These are phyloP conservation scores for Lactarius deliciosus DNA, from an alignment of 768 basidiomycete genomes.

Conservation along the genomic window DNA sequence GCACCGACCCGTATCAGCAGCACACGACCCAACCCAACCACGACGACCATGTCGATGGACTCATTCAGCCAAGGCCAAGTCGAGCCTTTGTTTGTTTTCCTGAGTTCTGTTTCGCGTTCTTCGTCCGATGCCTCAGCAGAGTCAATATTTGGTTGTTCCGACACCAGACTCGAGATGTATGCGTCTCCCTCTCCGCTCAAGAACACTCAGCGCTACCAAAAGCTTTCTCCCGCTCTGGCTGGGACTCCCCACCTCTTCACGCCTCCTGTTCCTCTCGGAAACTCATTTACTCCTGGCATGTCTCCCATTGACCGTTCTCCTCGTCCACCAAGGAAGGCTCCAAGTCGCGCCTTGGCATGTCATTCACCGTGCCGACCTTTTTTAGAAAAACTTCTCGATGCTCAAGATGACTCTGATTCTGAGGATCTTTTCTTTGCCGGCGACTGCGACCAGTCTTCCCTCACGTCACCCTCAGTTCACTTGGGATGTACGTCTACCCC, in stretches of 20 bases:
- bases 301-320: conserved; percentile 27
- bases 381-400: conserved; percentile 20
- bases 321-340: conserved; percentile 9
- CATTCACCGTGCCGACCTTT: conserved; percentile 16
- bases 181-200: conserved; percentile 28
- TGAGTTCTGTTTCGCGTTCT: conserved; percentile 5
- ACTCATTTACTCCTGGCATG: conserved; percentile 18
- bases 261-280: conserved; percentile 18
- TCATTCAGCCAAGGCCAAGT: neutral
- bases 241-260: conserved; percentile 27
- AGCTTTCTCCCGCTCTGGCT: conserved; percentile 25
- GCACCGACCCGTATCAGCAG: neutral
- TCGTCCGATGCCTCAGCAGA: conserved; percentile 16
- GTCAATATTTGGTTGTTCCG: neutral
- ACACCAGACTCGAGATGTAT: conserved; percentile 24
- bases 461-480: conserved; percentile 18
- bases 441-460: conserved; percentile 23
- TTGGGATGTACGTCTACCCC: conserved; percentile 26
- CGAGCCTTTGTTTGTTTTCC: neutral
- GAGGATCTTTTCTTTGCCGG: conserved; percentile 1
- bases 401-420: conserved; percentile 25
- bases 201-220: conserved; percentile 8
- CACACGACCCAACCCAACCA: neutral
- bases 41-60: conserved; percentile 9
- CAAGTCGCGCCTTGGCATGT: neutral